Percentiles rank a stretch among this genome's conserved stretches.
Conservation (phyloP, 306 rosid species). For the Medicago ruthenica region DNA sequence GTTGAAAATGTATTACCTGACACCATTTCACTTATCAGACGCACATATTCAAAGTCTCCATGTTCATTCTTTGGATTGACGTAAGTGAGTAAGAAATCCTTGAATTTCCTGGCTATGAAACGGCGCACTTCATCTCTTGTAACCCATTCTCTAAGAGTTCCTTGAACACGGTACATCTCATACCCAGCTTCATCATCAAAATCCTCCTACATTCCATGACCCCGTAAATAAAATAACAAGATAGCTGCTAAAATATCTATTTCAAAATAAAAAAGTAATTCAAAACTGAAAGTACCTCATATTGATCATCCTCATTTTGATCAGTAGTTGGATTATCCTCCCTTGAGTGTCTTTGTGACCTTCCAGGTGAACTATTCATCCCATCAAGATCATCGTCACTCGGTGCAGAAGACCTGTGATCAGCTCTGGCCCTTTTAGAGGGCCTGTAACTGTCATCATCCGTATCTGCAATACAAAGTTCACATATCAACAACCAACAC, state of each 20-base stretch:
- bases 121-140: conserved; percentile 97
- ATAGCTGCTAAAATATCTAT: background rate
- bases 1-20: conserved; percentile 60
- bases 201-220: conserved; percentile 65
- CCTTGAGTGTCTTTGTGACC: conserved; percentile 77
- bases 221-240: background rate
- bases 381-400: conserved; percentile 79
- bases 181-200: conserved; percentile 73
- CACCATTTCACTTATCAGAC: conserved; percentile 94
- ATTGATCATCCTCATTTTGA: conserved; percentile 82
- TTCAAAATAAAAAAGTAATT: background rate
- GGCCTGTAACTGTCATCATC: conserved; percentile 91
- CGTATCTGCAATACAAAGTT: conserved; percentile 64
- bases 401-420: conserved; percentile 63
- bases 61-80: conserved; percentile 77
- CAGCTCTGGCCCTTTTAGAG: conserved; percentile 84
- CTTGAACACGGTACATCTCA: conserved; percentile 95
- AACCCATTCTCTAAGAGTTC: conserved; percentile 95
- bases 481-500: conserved; percentile 32
- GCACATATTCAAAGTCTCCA: conserved; percentile 75
- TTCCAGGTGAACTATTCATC: conserved; percentile 83
- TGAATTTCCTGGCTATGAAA: conserved; percentile 86
- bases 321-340: conserved; percentile 89
- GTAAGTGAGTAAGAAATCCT: conserved; percentile 78
- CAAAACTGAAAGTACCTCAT: conserved; percentile 57